Conservation (phyloP, 192 early-diverging fungal species). For the Rhizoclosmatium sp. region DNA sequence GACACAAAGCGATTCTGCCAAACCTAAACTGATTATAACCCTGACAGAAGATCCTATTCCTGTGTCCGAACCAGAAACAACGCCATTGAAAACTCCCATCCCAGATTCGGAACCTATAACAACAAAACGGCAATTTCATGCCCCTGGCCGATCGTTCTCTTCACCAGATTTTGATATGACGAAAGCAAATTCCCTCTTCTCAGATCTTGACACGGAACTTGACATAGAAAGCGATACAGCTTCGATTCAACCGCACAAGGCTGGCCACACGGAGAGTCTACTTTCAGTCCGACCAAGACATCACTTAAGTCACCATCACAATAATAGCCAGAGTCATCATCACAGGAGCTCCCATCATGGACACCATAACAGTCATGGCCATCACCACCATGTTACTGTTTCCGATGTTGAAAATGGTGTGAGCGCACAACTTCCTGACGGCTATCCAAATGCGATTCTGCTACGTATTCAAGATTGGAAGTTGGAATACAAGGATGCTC, state of each 20-base stretch:
- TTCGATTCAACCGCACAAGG: neutral
- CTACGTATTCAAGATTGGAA: slow-evolving; percentile 20
- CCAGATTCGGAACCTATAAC: too few species aligned
- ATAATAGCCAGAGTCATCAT: neutral
- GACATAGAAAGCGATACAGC: neutral
- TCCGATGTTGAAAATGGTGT: neutral
- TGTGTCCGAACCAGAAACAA: too few species aligned
- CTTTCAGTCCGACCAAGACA: neutral
- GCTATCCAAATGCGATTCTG: neutral
- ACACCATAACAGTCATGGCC: neutral
- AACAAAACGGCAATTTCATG: too few species aligned
- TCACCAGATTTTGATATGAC: neutral
- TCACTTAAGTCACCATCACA: neutral
- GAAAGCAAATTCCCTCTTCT: neutral
- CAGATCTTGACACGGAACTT: neutral
- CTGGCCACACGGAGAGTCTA: neutral
- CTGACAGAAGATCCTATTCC: too few species aligned
- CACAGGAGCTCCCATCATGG: neutral
- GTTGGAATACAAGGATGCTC: slow-evolving; percentile 6
- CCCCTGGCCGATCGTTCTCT: neutral
- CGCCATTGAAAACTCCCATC: too few species aligned
- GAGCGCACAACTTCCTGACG: neutral
- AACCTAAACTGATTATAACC: too few species aligned
- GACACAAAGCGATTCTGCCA: too few species aligned
- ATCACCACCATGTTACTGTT: neutral